A percentile compares a stretch with the other conserved stretches of the same genome.
Evolutionary conservation across 2,329 filamentous ascomycete genomes (phyloP).

Genomic region (Xylariales sp.): DNA sequence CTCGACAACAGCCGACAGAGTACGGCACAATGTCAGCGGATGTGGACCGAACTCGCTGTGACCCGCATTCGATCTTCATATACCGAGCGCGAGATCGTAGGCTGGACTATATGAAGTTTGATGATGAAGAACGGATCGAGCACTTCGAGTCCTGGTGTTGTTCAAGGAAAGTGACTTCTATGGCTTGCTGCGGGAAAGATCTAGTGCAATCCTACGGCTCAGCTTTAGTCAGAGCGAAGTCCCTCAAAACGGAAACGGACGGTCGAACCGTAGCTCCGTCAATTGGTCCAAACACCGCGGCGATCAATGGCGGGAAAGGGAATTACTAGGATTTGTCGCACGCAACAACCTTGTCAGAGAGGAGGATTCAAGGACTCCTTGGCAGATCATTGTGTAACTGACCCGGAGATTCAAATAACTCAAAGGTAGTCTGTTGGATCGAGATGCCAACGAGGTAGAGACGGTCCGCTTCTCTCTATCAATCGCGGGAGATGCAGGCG

Average conservation of each 20-base stretch:
- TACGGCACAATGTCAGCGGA: background rate
- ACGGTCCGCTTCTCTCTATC: background rate
- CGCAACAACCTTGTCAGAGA: background rate
- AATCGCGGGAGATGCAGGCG: background rate
- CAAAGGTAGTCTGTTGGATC: background rate
- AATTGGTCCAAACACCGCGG: constrained; percentile 5
- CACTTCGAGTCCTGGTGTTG: background rate
- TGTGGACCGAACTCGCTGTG: background rate
- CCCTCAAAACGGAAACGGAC: no score
- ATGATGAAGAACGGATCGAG: background rate
- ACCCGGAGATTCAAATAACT: background rate
- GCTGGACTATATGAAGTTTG: no score
- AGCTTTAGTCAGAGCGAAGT: constrained; percentile 2
- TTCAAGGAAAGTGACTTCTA: background rate
- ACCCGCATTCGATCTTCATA: background rate
- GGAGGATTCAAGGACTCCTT: background rate
- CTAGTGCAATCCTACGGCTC: constrained; percentile 6
- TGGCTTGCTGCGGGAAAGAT: constrained; percentile 1
- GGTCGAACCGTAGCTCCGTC: background rate
- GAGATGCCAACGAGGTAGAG: background rate
- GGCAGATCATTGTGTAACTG: background rate
- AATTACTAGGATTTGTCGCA: background rate
- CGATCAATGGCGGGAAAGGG: background rate
- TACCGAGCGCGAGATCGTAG: background rate
- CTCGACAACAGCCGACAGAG: constrained; percentile 8